Base-by-base conservation (phyloP, 805 yeast genomes). In the Saccharomycopsis olivae region DNA sequence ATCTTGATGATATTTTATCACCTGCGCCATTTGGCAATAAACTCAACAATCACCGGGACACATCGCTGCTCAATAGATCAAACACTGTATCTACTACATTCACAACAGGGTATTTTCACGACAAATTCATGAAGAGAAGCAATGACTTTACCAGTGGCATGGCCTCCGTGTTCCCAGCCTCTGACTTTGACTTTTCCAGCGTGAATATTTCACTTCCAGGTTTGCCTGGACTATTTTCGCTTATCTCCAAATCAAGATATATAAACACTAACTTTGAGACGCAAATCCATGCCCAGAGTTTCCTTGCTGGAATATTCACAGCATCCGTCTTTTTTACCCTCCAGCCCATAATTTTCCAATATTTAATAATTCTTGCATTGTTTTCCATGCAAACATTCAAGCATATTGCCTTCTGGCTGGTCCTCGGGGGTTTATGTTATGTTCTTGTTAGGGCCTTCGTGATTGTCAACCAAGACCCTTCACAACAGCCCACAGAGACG, bases 101-200 rank as follows among this genome's bases (percentile, higher is more conserved):
- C 6, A 43, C 47, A 5, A 43, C 47, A 4, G 47, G 47, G 24
- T 43, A 31, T 29, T 43, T 43, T 35, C 41, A 33, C 15, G 34
- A 43, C n/a, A 25, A 31, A 18, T 43, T 43, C 23, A 23, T 23
- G 9, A 32, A 25, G 10, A 39, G 36, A 20, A 35, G 36, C 3
- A 39, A 27, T 13, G 28, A 10, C 10, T 6, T 10, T 8, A 23
- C 10, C 25, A 23, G 25, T 23, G 25, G 25, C 10, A 6, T 23
- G 6, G 10, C 10, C 10, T n/a, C n/a, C n/a, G n/a, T n/a, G n/a
- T n/a, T n/a, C n/a, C n/a, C n/a, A n/a, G n/a, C n/a, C n/a, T n/a
- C n/a, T n/a, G n/a, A n/a, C n/a, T n/a, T n/a, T n/a, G n/a, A n/a
- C n/a, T n/a, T n/a, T 23, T 11, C 27, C 6, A 28, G 6, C 31